Base-by-base conservation (phyloP, 192 early-diverging fungal species). In the Oehlia diaphana region DNA sequence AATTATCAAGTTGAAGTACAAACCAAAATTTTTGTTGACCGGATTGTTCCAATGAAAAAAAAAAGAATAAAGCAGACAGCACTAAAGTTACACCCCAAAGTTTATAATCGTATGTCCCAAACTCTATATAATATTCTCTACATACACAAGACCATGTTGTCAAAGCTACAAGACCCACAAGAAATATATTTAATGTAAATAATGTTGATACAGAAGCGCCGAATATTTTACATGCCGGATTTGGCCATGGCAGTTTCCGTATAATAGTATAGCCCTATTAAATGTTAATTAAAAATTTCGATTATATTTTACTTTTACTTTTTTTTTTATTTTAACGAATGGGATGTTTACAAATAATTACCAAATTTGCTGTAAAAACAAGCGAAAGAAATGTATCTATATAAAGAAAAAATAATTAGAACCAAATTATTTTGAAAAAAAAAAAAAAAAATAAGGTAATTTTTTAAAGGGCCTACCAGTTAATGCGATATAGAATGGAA, bases 1-100 rank as follows among this genome's bases (percentile, higher is more conserved):
- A 44, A 44, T 44, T 44, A 9, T 44, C 7, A 44, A 44, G 7
- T 8, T 47, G 0, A 69, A 69, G 0, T 69, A 69, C 67, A 0
- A 21, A 39, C 67, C 67, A 69, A 69, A n/a, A 69, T 69, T 69
- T 69, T 21, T 69, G 67, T 69, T 33, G 67, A 19, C 67, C 67
- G 6, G 28, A 37, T 37, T 69, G 12, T n/a, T 69, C 16, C 4
- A 39, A 0, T 21, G 67, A 69, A 39, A 39, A 5, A 14, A 2
- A 42, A 21, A 37, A 19, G 9, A 42, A 19, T 21, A 42, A 8
- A 16, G 12, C 13, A 7, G 67, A 42, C 44, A 69, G 23, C 4
- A 26, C 8, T 39, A 39, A 2, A 2, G 37, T 44, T 35, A 21
- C 16, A 21, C 2, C 9, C 67, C 67, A 69, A 39, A 69, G 35